Evolutionary conservation across 2,329 filamentous ascomycete genomes (phyloP).

Genomic region (Juglanconis oblonga): DNA sequence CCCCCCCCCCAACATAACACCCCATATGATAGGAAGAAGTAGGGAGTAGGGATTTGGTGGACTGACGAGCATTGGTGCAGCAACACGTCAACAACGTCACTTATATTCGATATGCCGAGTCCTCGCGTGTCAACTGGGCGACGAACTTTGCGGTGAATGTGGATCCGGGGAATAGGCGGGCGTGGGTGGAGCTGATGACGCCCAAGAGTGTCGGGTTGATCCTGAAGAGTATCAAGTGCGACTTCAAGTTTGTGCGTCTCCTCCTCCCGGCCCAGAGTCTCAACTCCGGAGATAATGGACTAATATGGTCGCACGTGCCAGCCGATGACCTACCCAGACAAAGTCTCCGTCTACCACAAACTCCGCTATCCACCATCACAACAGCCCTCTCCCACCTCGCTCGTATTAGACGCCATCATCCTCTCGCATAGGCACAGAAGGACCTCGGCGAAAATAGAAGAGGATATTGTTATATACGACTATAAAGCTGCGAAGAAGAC

Average conservation of each 20-base stretch:
- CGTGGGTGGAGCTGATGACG: slow-evolving; percentile 69
- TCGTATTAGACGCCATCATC: slow-evolving; percentile 62
- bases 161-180: slow-evolving; percentile 56
- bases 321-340: slow-evolving; percentile 83
- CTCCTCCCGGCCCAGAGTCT: not conserved
- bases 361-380: slow-evolving; percentile 52
- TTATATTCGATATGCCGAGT: slow-evolving; percentile 82
- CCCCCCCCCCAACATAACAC: too few relatives aligned
- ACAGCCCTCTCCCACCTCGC: slow-evolving; percentile 42
- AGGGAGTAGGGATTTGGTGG: slow-evolving; percentile 24
- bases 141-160: slow-evolving; percentile 63
- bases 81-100: slow-evolving; percentile 85
- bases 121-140: slow-evolving; percentile 75
- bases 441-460: slow-evolving; percentile 68
- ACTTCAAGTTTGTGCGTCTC: slow-evolving; percentile 53
- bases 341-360: slow-evolving; percentile 80
- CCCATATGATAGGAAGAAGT: too few relatives aligned
- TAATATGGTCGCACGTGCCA: slow-evolving; percentile 28
- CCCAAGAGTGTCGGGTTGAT: slow-evolving; percentile 70
- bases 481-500: slow-evolving; percentile 36
- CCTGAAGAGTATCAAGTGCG: slow-evolving; percentile 61
- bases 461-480: slow-evolving; percentile 80
- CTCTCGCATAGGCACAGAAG: slow-evolving; percentile 73
- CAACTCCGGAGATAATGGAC: not conserved
- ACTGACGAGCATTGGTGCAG: slow-evolving; percentile 28